A percentile compares a stretch with the other conserved stretches of the same genome.
Evolutionary conservation across 306 rosid genomes (phyloP).

Genomic region (Amphicarpaea edgeworthii): DNA sequence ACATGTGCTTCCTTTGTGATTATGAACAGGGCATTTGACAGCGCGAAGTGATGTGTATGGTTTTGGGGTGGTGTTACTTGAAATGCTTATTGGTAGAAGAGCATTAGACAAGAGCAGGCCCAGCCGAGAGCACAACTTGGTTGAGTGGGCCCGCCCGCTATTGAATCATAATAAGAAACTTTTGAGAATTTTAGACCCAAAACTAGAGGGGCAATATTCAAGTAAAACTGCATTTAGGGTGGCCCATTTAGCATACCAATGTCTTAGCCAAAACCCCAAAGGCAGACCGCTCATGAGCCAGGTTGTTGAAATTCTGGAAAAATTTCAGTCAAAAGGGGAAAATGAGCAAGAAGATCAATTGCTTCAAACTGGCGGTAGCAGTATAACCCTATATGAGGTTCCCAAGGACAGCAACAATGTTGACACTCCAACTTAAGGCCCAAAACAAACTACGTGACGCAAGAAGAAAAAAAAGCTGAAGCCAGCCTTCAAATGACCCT

Average conservation of each 20-base stretch:
- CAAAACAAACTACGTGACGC: conserved; percentile 32
- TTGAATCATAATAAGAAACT: conserved; percentile 83
- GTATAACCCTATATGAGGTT: conserved; percentile 76
- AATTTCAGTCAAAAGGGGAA: conserved; percentile 59
- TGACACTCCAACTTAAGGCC: conserved; percentile 39
- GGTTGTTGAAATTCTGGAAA: conserved; percentile 77
- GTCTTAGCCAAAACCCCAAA: conserved; percentile 94
- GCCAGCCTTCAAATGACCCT: conserved; percentile 46
- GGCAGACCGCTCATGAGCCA: conserved; percentile 91
- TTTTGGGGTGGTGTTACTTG: conserved; percentile 92
- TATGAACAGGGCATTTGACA: conserved; percentile 83
- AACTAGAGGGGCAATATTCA: conserved; percentile 85
- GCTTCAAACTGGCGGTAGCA: conserved; percentile 67
- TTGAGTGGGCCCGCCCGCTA: conserved; percentile 94
- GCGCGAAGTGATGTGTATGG: conserved; percentile 96
- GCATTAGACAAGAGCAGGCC: conserved; percentile 95
- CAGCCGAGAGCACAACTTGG: conserved; percentile 89
- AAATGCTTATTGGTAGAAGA: conserved; percentile 87
- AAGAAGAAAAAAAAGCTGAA: conserved; percentile 44
- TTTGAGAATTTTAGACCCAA: conserved; percentile 77
- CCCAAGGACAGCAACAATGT: conserved; percentile 59
- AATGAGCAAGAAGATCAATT: conserved; percentile 61
- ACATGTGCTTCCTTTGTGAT: conserved; percentile 21
- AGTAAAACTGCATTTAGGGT: conserved; percentile 68
- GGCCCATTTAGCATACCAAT: conserved; percentile 78